Conservation (phyloP, 1,284 basidiomycete genomes). For the Polyporus tsugae region DNA sequence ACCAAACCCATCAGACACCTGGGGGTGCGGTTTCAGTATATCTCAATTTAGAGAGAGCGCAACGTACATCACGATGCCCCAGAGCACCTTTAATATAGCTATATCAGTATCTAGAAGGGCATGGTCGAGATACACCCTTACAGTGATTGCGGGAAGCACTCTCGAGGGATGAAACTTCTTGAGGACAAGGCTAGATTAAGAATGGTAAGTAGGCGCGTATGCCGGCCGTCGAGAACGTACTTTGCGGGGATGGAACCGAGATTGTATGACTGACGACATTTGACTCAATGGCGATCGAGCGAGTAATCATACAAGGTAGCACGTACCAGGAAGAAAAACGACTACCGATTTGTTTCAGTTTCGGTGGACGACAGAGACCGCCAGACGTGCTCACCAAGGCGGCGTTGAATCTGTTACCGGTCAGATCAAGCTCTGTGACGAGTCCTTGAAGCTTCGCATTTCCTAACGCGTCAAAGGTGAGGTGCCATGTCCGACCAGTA, state of each 20-base stretch:
- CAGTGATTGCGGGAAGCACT: constrained; percentile 42
- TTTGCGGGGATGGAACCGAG: constrained; percentile 68
- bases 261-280: constrained; percentile 57
- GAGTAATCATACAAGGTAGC: background rate
- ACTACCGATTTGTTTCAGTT: constrained; percentile 45
- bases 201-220: background rate
- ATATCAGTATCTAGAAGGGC: background rate
- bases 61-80: constrained; percentile 34
- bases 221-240: constrained; percentile 39
- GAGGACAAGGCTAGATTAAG: constrained; percentile 36
- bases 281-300: background rate
- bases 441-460: constrained; percentile 73
- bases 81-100: constrained; percentile 28
- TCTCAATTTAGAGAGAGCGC: constrained; percentile 47
- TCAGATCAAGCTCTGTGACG: constrained; percentile 58
- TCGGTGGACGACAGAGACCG: background rate
- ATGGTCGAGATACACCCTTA: constrained; percentile 13
- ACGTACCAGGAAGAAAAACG: constrained; percentile 72
- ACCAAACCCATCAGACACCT: constrained; percentile 72
- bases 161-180: constrained; percentile 44
- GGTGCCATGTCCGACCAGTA: background rate
- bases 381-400: constrained; percentile 55
- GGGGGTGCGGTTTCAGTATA: background rate
- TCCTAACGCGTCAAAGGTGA: constrained; percentile 44
- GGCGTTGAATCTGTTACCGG: constrained; percentile 68